Evolutionary conservation across 2,329 filamentous ascomycete genomes (phyloP).

Genomic region (Claviceps maximensis): DNA sequence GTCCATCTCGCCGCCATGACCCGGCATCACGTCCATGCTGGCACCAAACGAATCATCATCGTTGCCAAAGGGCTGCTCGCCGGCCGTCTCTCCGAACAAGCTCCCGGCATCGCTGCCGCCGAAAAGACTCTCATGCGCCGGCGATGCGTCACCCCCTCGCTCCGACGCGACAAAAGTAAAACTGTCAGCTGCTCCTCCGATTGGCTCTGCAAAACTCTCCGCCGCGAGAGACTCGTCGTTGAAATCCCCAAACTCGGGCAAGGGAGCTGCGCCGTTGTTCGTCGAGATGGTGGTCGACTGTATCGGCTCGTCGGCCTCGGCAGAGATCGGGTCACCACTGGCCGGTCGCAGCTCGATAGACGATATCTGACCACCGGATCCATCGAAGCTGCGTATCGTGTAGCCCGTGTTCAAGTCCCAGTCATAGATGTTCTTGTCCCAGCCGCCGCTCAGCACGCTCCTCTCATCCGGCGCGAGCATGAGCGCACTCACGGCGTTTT

Average conservation of each 20-base stretch:
- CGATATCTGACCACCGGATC: conserved; percentile 72
- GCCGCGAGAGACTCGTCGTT: conserved; percentile 11
- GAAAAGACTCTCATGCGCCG: conserved; percentile 69
- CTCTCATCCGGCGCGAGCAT: conserved; percentile 72
- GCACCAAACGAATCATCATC: conserved; percentile 77
- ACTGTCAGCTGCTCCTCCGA: conserved; percentile 13
- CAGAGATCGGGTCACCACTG: conserved; percentile 61
- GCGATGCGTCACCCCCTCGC: conserved; percentile 48
- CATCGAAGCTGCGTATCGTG: conserved; percentile 61
- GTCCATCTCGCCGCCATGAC: conserved; percentile 26
- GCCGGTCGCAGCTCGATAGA: conserved; percentile 74
- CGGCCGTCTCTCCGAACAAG: conserved; percentile 66
- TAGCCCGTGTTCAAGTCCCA: conserved; percentile 90
- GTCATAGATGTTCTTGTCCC: conserved; percentile 89
- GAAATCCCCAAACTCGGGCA: conserved; percentile 36
- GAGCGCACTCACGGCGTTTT: conserved; percentile 81
- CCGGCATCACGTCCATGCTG: conserved; percentile 47
- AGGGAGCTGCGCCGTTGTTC: conserved; percentile 55
- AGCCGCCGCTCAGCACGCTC: conserved; percentile 80
- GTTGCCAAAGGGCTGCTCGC: conserved; percentile 53
- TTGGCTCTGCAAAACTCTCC: too few species aligned
- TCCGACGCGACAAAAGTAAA: conserved; percentile 12
- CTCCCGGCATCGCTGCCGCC: conserved; percentile 68
- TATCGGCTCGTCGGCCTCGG: conserved; percentile 48
- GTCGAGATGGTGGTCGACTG: conserved; percentile 59